A percentile compares a stretch with the other conserved stretches of the same genome.
Conservation (phyloP, 2,329 filamentous ascomycete genomes). For the Ophiostoma pallidulum region DNA sequence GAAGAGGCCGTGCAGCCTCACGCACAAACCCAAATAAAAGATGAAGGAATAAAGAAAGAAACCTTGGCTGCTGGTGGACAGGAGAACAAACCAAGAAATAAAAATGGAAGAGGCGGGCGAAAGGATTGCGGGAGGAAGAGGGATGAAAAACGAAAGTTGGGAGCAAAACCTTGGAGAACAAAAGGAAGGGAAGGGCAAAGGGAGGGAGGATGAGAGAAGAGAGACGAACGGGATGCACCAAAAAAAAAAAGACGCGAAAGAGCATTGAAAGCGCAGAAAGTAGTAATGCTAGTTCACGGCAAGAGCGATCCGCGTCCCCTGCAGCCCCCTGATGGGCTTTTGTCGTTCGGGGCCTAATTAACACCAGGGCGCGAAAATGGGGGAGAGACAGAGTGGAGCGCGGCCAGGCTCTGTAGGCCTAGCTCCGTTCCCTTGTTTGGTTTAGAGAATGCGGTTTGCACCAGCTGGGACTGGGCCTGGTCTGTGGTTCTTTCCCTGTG, state of each 20-base stretch:
- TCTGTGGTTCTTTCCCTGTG: no score
- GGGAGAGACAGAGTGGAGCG: neutral
- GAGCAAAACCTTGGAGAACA: no score
- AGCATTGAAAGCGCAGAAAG: neutral
- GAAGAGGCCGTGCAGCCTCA: no score
- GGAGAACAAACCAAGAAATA: no score
- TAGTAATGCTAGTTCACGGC: neutral
- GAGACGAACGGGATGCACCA: no score
- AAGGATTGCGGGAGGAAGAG: neutral
- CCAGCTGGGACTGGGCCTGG: neutral
- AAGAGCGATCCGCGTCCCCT: neutral
- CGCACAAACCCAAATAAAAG: no score
- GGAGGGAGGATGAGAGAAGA: neutral
- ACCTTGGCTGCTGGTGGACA: no score
- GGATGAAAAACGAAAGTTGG: no score
- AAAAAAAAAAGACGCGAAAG: neutral
- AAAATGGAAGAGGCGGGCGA: neutral
- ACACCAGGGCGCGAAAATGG: conserved; percentile 1
- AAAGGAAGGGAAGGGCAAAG: neutral
- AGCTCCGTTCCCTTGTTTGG: neutral
- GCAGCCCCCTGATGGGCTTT: neutral
- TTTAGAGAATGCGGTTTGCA: neutral
- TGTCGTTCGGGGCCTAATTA: neutral
- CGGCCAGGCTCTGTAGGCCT: neutral
- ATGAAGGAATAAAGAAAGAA: no score